phyloP scores from a whole-genome alignment of 1,284 basidiomycete species.

The Apiotrichum montevideense region DNA sequence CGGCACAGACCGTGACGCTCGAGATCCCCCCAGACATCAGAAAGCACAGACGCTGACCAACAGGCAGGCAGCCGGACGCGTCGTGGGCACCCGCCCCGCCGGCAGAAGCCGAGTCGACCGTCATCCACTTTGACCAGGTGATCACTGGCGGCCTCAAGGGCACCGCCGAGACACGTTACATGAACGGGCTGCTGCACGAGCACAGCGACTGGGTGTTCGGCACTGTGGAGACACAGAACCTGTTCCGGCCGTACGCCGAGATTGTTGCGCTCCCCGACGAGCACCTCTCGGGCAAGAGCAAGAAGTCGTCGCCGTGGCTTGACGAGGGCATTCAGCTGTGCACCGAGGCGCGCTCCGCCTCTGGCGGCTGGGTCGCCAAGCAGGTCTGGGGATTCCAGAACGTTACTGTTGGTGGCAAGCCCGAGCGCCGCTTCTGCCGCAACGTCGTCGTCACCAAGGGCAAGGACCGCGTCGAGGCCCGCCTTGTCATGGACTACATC shows the following conservation, averaged over 20 bases:
- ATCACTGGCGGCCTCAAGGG: conserved; percentile 8
- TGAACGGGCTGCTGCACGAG: conserved; percentile 3
- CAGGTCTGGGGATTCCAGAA: conserved; percentile 12
- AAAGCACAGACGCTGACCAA: neutral
- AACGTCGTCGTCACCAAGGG: conserved; percentile 4
- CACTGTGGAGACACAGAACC: neutral
- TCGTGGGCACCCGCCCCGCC: neutral
- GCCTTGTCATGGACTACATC: conserved; percentile 5
- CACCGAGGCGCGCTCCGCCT: neutral
- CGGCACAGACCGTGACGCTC: too few species aligned
- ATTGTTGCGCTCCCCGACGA: neutral
- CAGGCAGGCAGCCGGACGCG: conserved; percentile 1
- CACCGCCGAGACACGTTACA: conserved; percentile 5
- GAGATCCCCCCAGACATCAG: too few species aligned
- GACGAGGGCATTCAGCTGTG: conserved; percentile 1
- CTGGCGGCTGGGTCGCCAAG: conserved; percentile 2
- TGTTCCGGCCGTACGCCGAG: neutral
- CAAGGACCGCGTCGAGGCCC: conserved; percentile 2
- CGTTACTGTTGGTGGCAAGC: neutral
- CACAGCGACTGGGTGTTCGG: conserved; percentile 10
- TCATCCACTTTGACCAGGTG: conserved; percentile 5
- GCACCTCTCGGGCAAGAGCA: conserved; percentile 5
- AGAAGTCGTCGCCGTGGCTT: conserved; percentile 1
- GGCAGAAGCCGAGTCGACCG: neutral
- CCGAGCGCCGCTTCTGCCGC: conserved; percentile 5